Conservation (phyloP, 164 flowering plant genomes). For the Nymphaea colorata region DNA sequence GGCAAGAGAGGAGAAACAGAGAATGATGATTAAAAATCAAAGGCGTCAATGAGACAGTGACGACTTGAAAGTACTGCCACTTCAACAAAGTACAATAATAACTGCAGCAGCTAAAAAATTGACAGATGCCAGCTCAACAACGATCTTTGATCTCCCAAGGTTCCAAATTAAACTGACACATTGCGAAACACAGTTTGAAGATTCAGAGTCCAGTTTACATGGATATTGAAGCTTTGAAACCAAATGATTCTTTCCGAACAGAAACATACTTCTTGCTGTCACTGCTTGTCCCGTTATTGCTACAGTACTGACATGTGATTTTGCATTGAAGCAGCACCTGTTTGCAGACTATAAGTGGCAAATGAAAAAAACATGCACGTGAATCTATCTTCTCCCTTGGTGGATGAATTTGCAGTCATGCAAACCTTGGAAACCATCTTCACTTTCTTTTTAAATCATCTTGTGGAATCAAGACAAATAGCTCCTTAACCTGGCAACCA, state of each 20-base stretch:
- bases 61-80: no score
- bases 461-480: no score
- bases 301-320: neutral
- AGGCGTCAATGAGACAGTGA: no score
- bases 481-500: neutral
- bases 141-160: neutral
- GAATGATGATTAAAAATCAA: no score
- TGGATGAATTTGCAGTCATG: neutral
- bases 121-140: neutral
- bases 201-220: neutral
- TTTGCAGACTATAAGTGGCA: neutral
- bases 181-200: neutral
- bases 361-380: neutral
- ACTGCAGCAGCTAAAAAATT: neutral
- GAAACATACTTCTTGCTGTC: neutral
- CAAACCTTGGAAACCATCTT: neutral
- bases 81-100: no score
- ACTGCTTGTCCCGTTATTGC: neutral
- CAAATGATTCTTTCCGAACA: neutral
- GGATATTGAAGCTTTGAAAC: neutral
- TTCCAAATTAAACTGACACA: no score
- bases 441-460: neutral
- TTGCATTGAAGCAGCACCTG: neutral
- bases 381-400: neutral
- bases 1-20: no score